phyloP scores from a whole-genome alignment of 495 filamentous ascomycete species.

The Pyrenopolyporus hunteri region DNA sequence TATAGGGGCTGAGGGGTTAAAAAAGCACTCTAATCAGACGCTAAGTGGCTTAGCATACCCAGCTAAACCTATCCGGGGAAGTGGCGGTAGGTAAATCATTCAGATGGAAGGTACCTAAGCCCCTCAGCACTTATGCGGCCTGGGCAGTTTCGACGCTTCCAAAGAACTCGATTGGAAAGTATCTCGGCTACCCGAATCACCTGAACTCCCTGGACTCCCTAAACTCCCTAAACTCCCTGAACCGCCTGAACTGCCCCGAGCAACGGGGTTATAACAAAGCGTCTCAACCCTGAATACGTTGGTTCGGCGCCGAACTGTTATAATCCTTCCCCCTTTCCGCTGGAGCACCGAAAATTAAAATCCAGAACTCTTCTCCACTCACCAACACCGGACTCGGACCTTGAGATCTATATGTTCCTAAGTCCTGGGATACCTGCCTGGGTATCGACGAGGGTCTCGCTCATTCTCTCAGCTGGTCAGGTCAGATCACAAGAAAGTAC shows the following conservation, averaged over 20 bases:
- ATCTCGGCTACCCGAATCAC: background rate
- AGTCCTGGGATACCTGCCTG: background rate
- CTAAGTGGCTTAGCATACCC: slow-evolving; percentile 17
- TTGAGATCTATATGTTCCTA: slow-evolving; percentile 7
- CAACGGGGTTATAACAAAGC: background rate
- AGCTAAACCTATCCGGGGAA: slow-evolving; percentile 17
- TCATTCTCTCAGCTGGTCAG: background rate
- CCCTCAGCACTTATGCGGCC: slow-evolving; percentile 29
- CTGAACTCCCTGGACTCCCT: too few relatives aligned
- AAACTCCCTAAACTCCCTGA: background rate
- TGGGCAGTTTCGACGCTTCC: background rate
- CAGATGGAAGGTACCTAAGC: slow-evolving; percentile 9
- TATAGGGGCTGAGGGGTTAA: background rate
- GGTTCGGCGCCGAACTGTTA: background rate
- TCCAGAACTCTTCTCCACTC: background rate
- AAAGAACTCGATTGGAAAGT: background rate
- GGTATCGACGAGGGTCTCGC: too few relatives aligned
- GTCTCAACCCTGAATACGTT: slow-evolving; percentile 3
- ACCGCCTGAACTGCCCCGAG: background rate
- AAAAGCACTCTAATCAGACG: background rate
- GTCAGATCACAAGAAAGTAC: slow-evolving; percentile 9
- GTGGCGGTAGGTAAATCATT: slow-evolving; percentile 16
- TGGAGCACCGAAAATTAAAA: background rate
- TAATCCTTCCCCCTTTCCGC: background rate
- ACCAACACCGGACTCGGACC: background rate